Conservation (phyloP, 768 basidiomycete species). For the Lactifluus subvellereus region DNA sequence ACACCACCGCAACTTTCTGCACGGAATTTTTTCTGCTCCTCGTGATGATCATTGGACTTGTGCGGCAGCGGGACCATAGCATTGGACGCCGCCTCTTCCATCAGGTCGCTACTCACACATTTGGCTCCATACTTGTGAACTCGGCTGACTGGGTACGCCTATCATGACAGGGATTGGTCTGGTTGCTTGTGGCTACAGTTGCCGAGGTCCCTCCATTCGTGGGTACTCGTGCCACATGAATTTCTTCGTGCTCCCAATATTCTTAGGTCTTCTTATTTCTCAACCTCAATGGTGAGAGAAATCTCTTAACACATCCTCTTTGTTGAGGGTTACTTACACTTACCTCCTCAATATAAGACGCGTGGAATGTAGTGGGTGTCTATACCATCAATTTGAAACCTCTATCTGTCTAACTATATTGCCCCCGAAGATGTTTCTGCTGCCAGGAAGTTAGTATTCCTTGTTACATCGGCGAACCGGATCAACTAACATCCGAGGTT, state of each 20-base stretch:
- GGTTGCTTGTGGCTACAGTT: conserved; percentile 13
- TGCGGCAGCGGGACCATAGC: conserved; percentile 17
- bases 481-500: neutral
- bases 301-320: neutral
- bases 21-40: conserved; percentile 11
- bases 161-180: conserved; percentile 10
- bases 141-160: neutral
- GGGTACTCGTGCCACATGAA: neutral
- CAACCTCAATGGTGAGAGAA: conserved; percentile 2
- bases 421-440: conserved; percentile 10
- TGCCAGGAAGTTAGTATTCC: conserved; percentile 6
- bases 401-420: neutral
- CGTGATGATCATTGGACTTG: conserved; percentile 11
- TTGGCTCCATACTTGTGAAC: neutral
- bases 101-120: neutral
- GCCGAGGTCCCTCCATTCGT: conserved; percentile 16
- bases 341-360: neutral
- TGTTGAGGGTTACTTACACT: neutral
- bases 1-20: conserved; percentile 2
- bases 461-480: neutral
- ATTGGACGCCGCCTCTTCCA: conserved; percentile 19
- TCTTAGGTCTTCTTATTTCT: conserved; percentile 12
- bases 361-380: conserved; percentile 6
- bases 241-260: neutral
- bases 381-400: neutral